Base-by-base conservation (phyloP, 208 protist species). In the Leishmania guyanensis region DNA sequence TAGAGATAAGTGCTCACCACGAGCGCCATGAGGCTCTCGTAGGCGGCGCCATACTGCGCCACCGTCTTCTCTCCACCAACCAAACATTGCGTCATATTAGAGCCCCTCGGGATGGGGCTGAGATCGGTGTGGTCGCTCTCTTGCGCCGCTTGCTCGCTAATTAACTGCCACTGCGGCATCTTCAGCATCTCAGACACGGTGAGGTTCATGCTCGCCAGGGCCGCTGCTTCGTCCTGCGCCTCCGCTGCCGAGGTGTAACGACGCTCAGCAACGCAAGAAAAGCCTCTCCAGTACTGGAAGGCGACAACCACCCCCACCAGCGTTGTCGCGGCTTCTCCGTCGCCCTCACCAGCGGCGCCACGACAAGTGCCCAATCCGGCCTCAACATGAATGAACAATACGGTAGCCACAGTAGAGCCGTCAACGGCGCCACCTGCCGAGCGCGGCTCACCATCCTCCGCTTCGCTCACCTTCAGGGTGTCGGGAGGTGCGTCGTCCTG, bases 1-100 rank as follows among this genome's bases (percentile, higher is more conserved):
- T 62, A 86, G 10, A 86, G 68, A 46, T 82, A 86, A 12, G 64
- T 77, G 48, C 56, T 68, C 62, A 86, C 82, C 70, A 86, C 58
- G 46, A 86, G 74, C 12, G 82, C 75, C 82, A 79, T 86, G 33
- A 86, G 74, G 14, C 77, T 79, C 78, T 86, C 82, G 36, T 82
- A 86, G 17, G 65, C 73, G 54, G 26, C 56, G 1, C 50, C 51
- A 60, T 54, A 17, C n/a, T 6, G 29, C 9, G 69, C 22, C 33
- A 54, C 36, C 46, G 69, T 16, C 69, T 20, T n/a, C 9, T 54
- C 69, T 5, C 29, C 46, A 53, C 39, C 69, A 36, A 29, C 2
- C 51, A 50, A 29, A 46, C 12, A 9, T 50, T 22, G 6, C 46
- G 69, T 16, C 36, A 36, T 20, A 73, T 73, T 26, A n/a, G 69